These are phyloP conservation scores for Leavenworthia alabamica DNA, from an alignment of 345 rosid genomes.

Conservation along the genomic window DNA sequence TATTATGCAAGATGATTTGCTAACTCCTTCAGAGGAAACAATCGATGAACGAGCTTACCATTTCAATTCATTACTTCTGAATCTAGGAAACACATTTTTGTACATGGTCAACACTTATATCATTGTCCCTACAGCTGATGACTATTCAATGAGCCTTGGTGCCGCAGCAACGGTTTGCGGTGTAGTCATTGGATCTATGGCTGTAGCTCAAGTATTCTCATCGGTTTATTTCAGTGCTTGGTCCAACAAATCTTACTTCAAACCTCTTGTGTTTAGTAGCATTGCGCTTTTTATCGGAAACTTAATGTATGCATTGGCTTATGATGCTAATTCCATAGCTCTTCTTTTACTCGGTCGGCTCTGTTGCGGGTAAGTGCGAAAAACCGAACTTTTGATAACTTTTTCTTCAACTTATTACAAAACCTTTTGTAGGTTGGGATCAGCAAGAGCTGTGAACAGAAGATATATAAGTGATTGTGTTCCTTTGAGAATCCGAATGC, in stretches of 20 bases:
- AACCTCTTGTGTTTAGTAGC: conserved; percentile 91
- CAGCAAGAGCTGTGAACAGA: conserved; percentile 98
- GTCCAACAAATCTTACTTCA: conserved; percentile 95
- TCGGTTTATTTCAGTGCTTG: conserved; percentile 97
- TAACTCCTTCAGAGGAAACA: conserved; percentile 60
- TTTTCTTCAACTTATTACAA: not conserved
- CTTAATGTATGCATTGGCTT: conserved; percentile 83
- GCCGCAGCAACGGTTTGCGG: conserved; percentile 99
- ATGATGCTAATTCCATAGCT: conserved; percentile 64
- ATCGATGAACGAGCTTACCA: conserved; percentile 71
- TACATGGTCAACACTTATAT: conserved; percentile 96
- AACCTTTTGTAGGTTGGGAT: conserved; percentile 72
- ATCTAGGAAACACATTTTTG: conserved; percentile 78
- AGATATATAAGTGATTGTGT: conserved; percentile 98
- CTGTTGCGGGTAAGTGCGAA: conserved; percentile 78
- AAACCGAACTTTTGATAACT: not conserved
- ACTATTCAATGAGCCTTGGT: conserved; percentile 86
- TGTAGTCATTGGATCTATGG: conserved; percentile 96
- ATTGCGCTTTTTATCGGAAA: conserved; percentile 78
- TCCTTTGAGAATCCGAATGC: conserved; percentile 82
- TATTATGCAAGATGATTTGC: conserved; percentile 90
- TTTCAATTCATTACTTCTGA: conserved; percentile 78
- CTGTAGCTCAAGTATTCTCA: conserved; percentile 96
- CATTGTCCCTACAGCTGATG: conserved; percentile 92
- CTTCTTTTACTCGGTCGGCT: conserved; percentile 83